Evolutionary conservation across 2,329 filamentous ascomycete species (phyloP).

Genomic region (Rachicladosporium sp.): DNA sequence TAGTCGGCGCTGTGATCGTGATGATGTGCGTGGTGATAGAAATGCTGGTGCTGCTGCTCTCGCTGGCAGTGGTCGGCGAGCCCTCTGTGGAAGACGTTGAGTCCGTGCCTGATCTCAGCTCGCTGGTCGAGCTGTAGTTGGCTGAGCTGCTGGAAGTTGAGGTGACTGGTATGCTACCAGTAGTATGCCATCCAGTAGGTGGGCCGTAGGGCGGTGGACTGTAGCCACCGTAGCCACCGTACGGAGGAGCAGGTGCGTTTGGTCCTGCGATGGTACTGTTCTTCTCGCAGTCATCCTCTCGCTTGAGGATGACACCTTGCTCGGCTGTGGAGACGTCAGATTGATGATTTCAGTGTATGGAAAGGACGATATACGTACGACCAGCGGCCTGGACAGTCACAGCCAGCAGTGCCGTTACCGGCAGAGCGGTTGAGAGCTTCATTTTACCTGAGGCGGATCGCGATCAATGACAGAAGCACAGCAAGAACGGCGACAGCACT

Average conservation of each 20-base stretch:
- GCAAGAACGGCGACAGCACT: not conserved
- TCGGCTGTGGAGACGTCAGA: slow-evolving; percentile 1
- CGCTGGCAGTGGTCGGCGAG: slow-evolving; percentile 4
- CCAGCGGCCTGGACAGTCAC: not conserved
- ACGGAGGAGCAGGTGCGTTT: slow-evolving; percentile 1
- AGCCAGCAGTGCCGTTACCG: slow-evolving; percentile 6
- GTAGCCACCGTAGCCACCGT: slow-evolving; percentile 4
- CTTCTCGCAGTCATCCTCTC: slow-evolving; percentile 7
- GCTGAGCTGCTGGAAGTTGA: not conserved
- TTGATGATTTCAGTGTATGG: too few relatives aligned
- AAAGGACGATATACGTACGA: too few relatives aligned
- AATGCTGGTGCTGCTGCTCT: slow-evolving; percentile 1
- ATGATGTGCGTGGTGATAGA: slow-evolving; percentile 3
- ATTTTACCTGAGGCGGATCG: slow-evolving; percentile 2
- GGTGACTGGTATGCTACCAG: not conserved
- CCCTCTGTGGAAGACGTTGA: slow-evolving; percentile 6
- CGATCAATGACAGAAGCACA: slow-evolving; percentile 4
- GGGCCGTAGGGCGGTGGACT: slow-evolving; percentile 3
- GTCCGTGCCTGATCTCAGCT: slow-evolving; percentile 4
- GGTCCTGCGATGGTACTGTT: slow-evolving; percentile 5
- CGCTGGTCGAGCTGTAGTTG: slow-evolving; percentile 1
- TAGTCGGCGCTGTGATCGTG: slow-evolving; percentile 1
- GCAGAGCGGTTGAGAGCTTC: slow-evolving; percentile 5
- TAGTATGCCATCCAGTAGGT: slow-evolving; percentile 4
- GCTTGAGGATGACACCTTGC: slow-evolving; percentile 6